Conservation (phyloP, 2,329 filamentous ascomycete species). For the Hypoxylon sp. region DNA sequence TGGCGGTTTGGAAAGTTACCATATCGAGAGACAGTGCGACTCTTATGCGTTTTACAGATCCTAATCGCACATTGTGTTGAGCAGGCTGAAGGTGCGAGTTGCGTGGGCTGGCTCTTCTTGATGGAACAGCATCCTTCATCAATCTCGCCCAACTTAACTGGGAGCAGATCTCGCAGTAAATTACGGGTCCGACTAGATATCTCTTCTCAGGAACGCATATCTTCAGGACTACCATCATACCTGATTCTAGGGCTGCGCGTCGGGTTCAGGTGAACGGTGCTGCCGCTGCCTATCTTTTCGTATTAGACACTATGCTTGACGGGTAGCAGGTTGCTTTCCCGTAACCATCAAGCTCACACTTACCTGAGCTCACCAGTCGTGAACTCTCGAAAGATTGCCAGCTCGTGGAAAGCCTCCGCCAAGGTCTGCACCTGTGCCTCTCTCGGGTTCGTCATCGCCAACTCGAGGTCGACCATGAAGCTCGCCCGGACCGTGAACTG, state of each 20-base stretch:
- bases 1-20: neutral
- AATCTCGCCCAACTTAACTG: neutral
- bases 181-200: neutral
- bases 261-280: neutral
- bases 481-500: conserved; percentile 23
- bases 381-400: conserved; percentile 32
- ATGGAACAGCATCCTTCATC: conserved; percentile 1
- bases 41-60: neutral
- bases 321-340: conserved; percentile 7
- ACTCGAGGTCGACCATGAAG: conserved; percentile 34
- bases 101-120: neutral
- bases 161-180: neutral
- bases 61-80: neutral
- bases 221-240: neutral
- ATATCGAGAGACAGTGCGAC: neutral
- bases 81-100: neutral
- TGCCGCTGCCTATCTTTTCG: conserved; percentile 17
- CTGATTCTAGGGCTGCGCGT: neutral
- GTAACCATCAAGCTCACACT: conserved; percentile 20
- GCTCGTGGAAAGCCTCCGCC: conserved; percentile 31
- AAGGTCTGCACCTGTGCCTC: conserved; percentile 31
- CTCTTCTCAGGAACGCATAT: neutral
- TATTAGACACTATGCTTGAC: conserved; percentile 13
- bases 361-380: conserved; percentile 33
- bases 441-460: conserved; percentile 32